Evolutionary conservation across 1,284 basidiomycete genomes (phyloP).

Genomic region (Hemileia vastatrix): DNA sequence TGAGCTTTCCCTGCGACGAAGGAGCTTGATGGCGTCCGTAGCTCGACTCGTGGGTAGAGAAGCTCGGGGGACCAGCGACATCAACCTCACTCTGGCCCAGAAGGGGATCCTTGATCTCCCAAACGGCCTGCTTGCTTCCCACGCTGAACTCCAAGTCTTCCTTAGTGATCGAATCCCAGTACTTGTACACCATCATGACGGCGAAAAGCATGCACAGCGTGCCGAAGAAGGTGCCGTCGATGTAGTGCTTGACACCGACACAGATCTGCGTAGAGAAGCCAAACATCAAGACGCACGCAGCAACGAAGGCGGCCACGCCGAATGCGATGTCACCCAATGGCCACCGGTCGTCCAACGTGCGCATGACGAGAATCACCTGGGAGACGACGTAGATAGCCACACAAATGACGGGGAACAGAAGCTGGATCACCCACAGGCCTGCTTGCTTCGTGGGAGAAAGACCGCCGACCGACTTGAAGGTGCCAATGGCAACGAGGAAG

Average conservation of each 20-base stretch:
- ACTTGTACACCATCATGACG: slow-evolving; percentile 99
- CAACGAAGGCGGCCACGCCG: slow-evolving; percentile 35
- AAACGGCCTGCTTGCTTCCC: slow-evolving; percentile 86
- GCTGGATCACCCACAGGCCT: slow-evolving; percentile 39
- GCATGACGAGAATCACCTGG: slow-evolving; percentile 38
- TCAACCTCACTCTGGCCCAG: slow-evolving; percentile 34
- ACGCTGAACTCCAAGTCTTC: slow-evolving; percentile 99
- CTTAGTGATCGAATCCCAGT: slow-evolving; percentile 89
- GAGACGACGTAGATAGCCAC: slow-evolving; percentile 38
- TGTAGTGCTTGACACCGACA: slow-evolving; percentile 41
- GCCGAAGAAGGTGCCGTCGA: slow-evolving; percentile 75
- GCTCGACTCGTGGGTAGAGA: no score
- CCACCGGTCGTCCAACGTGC: slow-evolving; percentile 42
- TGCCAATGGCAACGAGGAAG: slow-evolving; percentile 32
- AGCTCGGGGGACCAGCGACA: no score
- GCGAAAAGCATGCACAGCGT: slow-evolving; percentile 84
- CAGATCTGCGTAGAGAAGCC: slow-evolving; percentile 39
- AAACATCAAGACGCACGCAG: slow-evolving; percentile 40
- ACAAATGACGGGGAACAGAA: slow-evolving; percentile 39
- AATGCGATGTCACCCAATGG: slow-evolving; percentile 41
- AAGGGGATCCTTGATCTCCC: slow-evolving; percentile 61
- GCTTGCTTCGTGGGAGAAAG: slow-evolving; percentile 30
- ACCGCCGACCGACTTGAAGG: slow-evolving; percentile 33
- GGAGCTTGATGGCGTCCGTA: no score
- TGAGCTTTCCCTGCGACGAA: no score